Evolutionary conservation across 2,329 filamentous ascomycete genomes (phyloP), one percentile per base, ranked within the genome.

Genomic region (Esteya vermicola): DNA sequence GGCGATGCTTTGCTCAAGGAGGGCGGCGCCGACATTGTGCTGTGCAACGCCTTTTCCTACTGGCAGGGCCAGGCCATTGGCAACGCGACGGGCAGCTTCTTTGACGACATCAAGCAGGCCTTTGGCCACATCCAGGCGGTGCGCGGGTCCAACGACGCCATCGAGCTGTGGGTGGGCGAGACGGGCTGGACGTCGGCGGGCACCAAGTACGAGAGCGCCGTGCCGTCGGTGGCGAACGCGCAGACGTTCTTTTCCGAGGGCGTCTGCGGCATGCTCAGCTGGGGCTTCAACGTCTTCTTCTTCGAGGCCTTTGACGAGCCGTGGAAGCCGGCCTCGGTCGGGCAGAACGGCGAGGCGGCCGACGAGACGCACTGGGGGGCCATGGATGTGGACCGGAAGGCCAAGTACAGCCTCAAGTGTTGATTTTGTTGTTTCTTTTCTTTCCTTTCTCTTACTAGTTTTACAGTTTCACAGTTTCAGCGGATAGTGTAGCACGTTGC

Each of bases 41-140:
- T 44, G n/a, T 44, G 43, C 43, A 42, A 42, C 37, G 39, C 39
- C 28, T 44, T 44, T 25, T 44, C 39, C 13, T 44, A 44, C 43
- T 44, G 39, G 43, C 43, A 42, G 39, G 42, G 43, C 30, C 39
- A 44, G 33, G 36, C 8, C 22, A 42, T 45, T 19, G 13, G 9
- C 33, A 42, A 42, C 40, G 39, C 39, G 6, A 42, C 37, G 3
- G 33, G 18, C 36, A 42, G 33, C 33, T 44, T 41, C 36, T 36
- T 41, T n/a, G 39, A 42, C 36, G 43, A 44, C 39, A 22, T 42
- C 16, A 20, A 28, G 36, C 43, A 42, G 39, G 39, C 39, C 4
- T 44, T 44, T 30, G 33, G 39, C 13, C 43, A 39, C 36, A 37
- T 41, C 36, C 43, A 44, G 36, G 10, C 20, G 18, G 7, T 42